Percentiles rank a stretch among this genome's conserved stretches.
phyloP scores from a whole-genome alignment of 192 early-diverging fungal species.

The Lobulomyces angularis region DNA sequence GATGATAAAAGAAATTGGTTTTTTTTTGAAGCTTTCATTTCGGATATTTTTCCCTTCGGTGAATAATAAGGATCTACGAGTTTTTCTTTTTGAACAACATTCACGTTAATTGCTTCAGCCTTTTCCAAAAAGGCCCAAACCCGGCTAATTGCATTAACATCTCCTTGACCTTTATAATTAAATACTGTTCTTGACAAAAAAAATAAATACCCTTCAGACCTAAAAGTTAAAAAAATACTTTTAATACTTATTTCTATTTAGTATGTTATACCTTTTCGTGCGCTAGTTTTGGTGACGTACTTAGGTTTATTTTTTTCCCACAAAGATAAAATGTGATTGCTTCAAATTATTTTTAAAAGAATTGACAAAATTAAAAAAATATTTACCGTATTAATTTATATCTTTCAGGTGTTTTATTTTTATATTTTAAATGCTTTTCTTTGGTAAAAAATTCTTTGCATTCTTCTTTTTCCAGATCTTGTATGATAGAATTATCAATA shows the following conservation, averaged over 20 bases:
- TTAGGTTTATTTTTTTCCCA: constrained; percentile 57
- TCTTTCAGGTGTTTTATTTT: constrained; percentile 77
- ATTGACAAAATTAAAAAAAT: no score
- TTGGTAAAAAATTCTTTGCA: no score
- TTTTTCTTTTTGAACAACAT: no score
- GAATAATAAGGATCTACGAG: no score
- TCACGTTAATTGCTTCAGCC: constrained; percentile 67
- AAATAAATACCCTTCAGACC: neutral
- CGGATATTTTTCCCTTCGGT: no score
- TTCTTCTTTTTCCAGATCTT: no score
- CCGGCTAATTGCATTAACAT: constrained; percentile 84
- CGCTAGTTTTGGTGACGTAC: constrained; percentile 75
- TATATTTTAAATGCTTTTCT: no score
- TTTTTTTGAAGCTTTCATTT: no score
- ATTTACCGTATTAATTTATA: constrained; percentile 75
- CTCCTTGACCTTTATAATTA: constrained; percentile 57
- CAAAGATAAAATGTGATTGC: constrained; percentile 74
- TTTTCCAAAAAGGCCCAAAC: constrained; percentile 75
- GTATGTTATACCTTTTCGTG: constrained; percentile 34
- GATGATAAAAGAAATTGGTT: no score
- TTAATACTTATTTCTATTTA: neutral
- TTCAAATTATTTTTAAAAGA: no score
- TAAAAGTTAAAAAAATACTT: neutral
- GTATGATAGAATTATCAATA: no score
- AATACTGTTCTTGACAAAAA: constrained; percentile 1